phyloP scores from a whole-genome alignment of 2,329 filamentous ascomycete species.

The Aspergillus sp. region DNA sequence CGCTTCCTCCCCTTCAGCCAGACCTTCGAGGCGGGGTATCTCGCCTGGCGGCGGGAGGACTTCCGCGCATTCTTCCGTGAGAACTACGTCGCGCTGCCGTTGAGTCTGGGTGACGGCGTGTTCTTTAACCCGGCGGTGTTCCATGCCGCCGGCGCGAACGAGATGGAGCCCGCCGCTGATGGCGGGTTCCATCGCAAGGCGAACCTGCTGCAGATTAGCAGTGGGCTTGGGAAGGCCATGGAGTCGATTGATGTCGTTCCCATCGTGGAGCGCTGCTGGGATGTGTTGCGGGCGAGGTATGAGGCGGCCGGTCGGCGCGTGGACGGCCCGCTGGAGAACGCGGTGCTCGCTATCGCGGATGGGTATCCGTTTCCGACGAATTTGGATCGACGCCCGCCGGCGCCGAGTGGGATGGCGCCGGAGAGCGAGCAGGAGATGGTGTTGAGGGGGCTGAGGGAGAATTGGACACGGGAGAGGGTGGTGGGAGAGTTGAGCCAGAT shows the following conservation, averaged over 20 bases:
- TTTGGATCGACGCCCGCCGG: slow-evolving; percentile 56
- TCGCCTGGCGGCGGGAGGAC: slow-evolving; percentile 54
- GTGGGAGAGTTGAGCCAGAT: slow-evolving; percentile 42
- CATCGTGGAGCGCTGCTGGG: slow-evolving; percentile 53
- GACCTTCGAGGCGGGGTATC: slow-evolving; percentile 54
- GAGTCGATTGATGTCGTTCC: slow-evolving; percentile 56
- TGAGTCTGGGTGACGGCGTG: slow-evolving; percentile 57
- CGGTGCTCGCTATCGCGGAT: slow-evolving; percentile 53
- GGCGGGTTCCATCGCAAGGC: slow-evolving; percentile 52
- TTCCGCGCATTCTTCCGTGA: slow-evolving; percentile 56
- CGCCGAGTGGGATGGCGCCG: slow-evolving; percentile 58
- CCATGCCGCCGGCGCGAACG: slow-evolving; percentile 61
- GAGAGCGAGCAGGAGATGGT: slow-evolving; percentile 58
- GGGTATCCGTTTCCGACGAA: slow-evolving; percentile 64
- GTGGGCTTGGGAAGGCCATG: slow-evolving; percentile 64
- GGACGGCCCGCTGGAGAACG: slow-evolving; percentile 44
- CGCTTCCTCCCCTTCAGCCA: slow-evolving; percentile 62
- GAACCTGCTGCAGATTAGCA: slow-evolving; percentile 62
- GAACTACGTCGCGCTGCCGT: slow-evolving; percentile 52
- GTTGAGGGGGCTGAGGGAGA: slow-evolving; percentile 41
- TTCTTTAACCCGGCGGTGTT: slow-evolving; percentile 65
- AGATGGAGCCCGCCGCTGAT: slow-evolving; percentile 17
- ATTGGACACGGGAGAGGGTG: slow-evolving; percentile 39
- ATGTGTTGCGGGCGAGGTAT: slow-evolving; percentile 54
- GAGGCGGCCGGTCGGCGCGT: slow-evolving; percentile 16